Conservation (phyloP, 2,329 filamentous ascomycete species). For the Arthroderma sp. region DNA sequence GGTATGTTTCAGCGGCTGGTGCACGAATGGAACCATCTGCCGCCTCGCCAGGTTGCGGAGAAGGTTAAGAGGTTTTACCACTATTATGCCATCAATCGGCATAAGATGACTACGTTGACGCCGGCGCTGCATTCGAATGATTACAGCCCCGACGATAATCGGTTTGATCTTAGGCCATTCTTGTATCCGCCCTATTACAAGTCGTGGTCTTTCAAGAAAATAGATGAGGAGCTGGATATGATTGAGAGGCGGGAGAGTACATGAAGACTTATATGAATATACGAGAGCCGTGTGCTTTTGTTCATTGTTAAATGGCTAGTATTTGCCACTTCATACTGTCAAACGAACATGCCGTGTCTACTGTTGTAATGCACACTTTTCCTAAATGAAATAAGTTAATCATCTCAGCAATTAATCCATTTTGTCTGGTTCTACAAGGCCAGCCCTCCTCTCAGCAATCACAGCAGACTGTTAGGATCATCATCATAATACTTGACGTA, state of each 20-base stretch:
- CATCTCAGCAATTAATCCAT: too few species aligned
- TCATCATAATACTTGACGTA: too few species aligned
- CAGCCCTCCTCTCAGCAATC: too few species aligned
- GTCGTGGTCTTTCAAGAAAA: constrained; percentile 8
- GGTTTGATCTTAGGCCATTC: constrained; percentile 39
- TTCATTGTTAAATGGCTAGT: too few species aligned
- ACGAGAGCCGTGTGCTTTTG: too few species aligned
- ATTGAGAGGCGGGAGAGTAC: constrained; percentile 3
- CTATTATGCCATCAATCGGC: constrained; percentile 41
- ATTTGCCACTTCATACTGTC: too few species aligned
- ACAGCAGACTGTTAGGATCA: too few species aligned
- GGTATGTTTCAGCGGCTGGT: constrained; percentile 40
- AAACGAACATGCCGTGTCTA: too few species aligned
- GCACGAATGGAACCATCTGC: constrained; percentile 31
- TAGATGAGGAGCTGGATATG: constrained; percentile 8
- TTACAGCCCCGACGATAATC: constrained; percentile 35
- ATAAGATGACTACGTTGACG: constrained; percentile 48
- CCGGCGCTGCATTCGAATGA: constrained; percentile 37
- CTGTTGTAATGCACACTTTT: too few species aligned
- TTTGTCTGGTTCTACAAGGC: too few species aligned
- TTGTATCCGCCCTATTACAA: constrained; percentile 23
- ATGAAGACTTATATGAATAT: too few species aligned
- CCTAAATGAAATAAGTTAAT: too few species aligned
- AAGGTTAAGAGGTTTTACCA: constrained; percentile 26
- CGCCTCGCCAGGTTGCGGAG: constrained; percentile 25